Base-by-base conservation (phyloP, 2,329 filamentous ascomycete genomes). In the Curvularia verruculosa region DNA sequence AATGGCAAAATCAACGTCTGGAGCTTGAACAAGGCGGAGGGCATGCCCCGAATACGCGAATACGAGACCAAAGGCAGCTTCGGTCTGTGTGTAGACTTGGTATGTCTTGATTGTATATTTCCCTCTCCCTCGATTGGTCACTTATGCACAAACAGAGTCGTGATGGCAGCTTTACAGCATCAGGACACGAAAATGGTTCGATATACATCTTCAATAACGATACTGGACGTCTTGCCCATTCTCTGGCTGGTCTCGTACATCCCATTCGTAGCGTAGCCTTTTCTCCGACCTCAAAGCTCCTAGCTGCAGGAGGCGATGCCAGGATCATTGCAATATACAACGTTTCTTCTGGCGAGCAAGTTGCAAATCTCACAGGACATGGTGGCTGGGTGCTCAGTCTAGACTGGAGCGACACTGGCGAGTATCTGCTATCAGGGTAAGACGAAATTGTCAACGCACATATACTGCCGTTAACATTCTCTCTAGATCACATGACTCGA, bases 181-280 rank as follows among this genome's bases (percentile, higher is more conserved):
- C 90, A 50, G 95, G 95, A 0, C 94, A 99, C 77, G 90, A 96
- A 75, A 96, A 90, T 69, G 95, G 95, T 15, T 88, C 87, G 12
- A 85, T 98, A 61, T 97, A 97, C 78, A 87, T 99, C 60, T 99
- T 98, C 83, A 93, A 92, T 80, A 98, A 96, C 70, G 89, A 92
- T 66, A 92, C 90, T 0, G 91, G 91, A 3, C 86, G 91, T 52
- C 86, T 99, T 67, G 82, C 91, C 12, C 94, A 96, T 77, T 95
- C 92, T 7, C 81, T 99, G 23, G 88, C 91, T 52, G 92, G 93
- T 5, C 85, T 98, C 28, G 87, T 93, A 48, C 94, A 94, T 66
- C 90, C 94, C 1, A 89, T 98, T 23, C 89, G 95, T 56, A 83
- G 89, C 9, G 86, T 98, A 10, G 85, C 90, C 1, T 99, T 99